Conservation (phyloP, 257 asterid genomes). For the Penstemon davidsonii region DNA sequence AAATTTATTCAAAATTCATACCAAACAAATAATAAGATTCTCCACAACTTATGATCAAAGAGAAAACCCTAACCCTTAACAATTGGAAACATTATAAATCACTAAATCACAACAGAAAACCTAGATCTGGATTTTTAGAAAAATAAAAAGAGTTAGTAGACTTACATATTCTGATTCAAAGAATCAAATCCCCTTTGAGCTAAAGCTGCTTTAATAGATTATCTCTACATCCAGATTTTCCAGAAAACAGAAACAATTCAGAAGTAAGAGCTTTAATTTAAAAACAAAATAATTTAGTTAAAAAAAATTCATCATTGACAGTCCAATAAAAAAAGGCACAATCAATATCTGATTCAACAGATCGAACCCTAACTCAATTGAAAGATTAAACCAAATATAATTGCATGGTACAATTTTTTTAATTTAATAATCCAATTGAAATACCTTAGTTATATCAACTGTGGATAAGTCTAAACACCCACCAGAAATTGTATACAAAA, state of each 20-base stretch:
- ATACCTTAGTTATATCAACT: slow-evolving; percentile 15
- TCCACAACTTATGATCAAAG: slow-evolving; percentile 3
- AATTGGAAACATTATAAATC: slow-evolving; percentile 2
- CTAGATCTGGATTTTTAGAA: not conserved
- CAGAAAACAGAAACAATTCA: slow-evolving; percentile 23
- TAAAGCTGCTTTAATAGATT: slow-evolving; percentile 15
- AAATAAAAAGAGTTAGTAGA: slow-evolving; percentile 8
- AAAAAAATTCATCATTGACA: slow-evolving; percentile 16
- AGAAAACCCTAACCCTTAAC: not conserved
- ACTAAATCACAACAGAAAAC: slow-evolving; percentile 19
- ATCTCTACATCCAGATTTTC: slow-evolving; percentile 32
- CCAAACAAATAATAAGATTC: slow-evolving; percentile 13
- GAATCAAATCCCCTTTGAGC: slow-evolving; percentile 20
- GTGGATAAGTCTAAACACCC: slow-evolving; percentile 11
- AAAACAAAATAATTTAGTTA: slow-evolving; percentile 9
- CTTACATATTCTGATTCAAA: slow-evolving; percentile 47
- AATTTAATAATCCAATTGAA: slow-evolving; percentile 5
- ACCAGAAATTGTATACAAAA: slow-evolving; percentile 12
- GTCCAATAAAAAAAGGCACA: slow-evolving; percentile 20
- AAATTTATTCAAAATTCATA: not conserved
- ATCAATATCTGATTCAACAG: slow-evolving; percentile 32
- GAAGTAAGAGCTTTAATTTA: slow-evolving; percentile 19
- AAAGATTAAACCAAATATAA: slow-evolving; percentile 14
- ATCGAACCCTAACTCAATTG: slow-evolving; percentile 49
- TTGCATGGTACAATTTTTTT: slow-evolving; percentile 1